Percentiles rank a stretch among this genome's conserved stretches.
Conservation (phyloP, 495 filamentous ascomycete genomes). For the Podospora comata region DNA sequence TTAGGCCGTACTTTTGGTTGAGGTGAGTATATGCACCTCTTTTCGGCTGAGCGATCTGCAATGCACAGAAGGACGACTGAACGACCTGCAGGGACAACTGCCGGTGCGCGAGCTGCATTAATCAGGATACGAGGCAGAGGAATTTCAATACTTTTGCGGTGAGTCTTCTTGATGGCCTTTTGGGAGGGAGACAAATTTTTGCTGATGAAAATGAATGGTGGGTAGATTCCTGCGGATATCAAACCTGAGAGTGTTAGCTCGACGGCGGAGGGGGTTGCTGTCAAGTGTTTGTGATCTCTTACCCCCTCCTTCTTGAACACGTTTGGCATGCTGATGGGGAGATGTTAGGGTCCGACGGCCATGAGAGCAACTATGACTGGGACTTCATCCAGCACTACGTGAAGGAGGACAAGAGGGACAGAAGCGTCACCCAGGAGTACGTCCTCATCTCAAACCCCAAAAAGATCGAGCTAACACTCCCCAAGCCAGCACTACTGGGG, state of each 20-base stretch:
- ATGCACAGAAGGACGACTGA: background rate
- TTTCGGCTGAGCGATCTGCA: background rate
- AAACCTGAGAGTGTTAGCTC: constrained; percentile 33
- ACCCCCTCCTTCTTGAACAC: background rate
- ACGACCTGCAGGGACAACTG: constrained; percentile 68
- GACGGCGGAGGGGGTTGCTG: constrained; percentile 34
- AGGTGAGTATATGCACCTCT: constrained; percentile 29
- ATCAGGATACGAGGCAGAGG: constrained; percentile 74
- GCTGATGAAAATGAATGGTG: background rate
- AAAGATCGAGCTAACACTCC: background rate
- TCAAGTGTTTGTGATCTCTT: constrained; percentile 41
- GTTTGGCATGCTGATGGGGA: constrained; percentile 8
- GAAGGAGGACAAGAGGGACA: constrained; percentile 19
- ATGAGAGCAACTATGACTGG: constrained; percentile 55
- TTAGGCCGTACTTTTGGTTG: constrained; percentile 36
- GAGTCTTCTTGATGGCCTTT: background rate
- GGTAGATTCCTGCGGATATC: constrained; percentile 52
- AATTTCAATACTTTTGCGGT: constrained; percentile 64
- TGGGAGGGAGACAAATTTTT: background rate
- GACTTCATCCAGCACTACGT: constrained; percentile 51
- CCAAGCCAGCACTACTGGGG: constrained; percentile 15
- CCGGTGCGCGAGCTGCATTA: constrained; percentile 67
- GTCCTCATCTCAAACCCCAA: background rate
- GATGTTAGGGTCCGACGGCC: constrained; percentile 42
- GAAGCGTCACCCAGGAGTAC: background rate